A percentile compares a stretch with the other conserved stretches of the same genome.
phyloP scores from a whole-genome alignment of 179 eudicot species.

The Beta lomatogona region DNA sequence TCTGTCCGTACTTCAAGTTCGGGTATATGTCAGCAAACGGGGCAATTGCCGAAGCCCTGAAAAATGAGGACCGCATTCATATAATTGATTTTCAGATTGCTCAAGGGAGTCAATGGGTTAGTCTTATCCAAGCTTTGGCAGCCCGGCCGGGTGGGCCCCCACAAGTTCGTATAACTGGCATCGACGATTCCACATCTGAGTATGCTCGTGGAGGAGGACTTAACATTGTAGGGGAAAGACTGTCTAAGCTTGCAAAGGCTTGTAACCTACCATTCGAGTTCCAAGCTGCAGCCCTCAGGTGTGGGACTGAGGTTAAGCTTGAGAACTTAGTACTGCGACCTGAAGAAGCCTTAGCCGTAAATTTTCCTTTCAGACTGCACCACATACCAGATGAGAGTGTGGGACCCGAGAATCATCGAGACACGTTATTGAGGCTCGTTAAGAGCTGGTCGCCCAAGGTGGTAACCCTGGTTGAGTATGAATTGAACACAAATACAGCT shows the following conservation, averaged over 20 bases:
- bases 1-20: slow-evolving; percentile 53
- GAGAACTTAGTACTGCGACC: slow-evolving; percentile 33
- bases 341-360: slow-evolving; percentile 49
- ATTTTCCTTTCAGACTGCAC: slow-evolving; percentile 48
- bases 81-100: slow-evolving; percentile 58
- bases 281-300: slow-evolving; percentile 24
- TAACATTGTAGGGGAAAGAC: slow-evolving; percentile 38
- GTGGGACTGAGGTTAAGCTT: slow-evolving; percentile 28
- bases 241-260: slow-evolving; percentile 33
- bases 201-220: slow-evolving; percentile 52
- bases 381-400: slow-evolving; percentile 61
- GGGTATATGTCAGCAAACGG: slow-evolving; percentile 60
- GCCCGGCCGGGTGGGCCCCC: slow-evolving; percentile 60
- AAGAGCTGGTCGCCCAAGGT: slow-evolving; percentile 55
- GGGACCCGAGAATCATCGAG: slow-evolving; percentile 41
- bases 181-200: slow-evolving; percentile 43
- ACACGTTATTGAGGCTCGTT: slow-evolving; percentile 43
- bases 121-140: slow-evolving; percentile 51
- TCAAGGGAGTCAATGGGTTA: slow-evolving; percentile 58
- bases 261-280: slow-evolving; percentile 49
- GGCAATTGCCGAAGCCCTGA: slow-evolving; percentile 51
- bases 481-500: slow-evolving; percentile 48
- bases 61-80: slow-evolving; percentile 45
- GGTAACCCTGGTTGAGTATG: slow-evolving; percentile 55
- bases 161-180: slow-evolving; percentile 41